These are phyloP conservation scores for Mimosa bimucronata DNA, from an alignment of 306 rosid genomes.

Conservation along the genomic window DNA sequence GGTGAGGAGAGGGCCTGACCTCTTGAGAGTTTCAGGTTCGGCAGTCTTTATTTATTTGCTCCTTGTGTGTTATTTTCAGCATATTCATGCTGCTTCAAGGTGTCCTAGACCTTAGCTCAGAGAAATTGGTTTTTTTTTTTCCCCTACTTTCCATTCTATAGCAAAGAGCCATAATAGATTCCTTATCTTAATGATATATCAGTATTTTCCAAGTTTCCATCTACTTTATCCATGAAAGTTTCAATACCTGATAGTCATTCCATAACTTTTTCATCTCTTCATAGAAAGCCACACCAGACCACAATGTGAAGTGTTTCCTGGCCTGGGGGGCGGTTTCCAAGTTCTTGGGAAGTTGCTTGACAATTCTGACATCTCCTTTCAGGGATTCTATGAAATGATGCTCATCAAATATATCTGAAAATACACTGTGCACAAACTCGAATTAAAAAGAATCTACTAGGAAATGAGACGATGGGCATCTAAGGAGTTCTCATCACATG, in stretches of 20 bases:
- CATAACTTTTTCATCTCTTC: slow-evolving; percentile 75
- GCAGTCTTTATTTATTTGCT: not conserved
- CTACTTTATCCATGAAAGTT: slow-evolving; percentile 26
- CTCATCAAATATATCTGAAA: slow-evolving; percentile 90
- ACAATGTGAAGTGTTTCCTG: slow-evolving; percentile 89
- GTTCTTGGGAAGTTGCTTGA: slow-evolving; percentile 72
- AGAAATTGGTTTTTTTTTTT: not conserved
- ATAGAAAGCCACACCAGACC: slow-evolving; percentile 80
- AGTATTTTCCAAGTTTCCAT: not conserved
- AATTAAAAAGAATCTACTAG: slow-evolving; percentile 35
- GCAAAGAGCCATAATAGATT: not conserved
- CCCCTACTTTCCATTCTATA: not conserved
- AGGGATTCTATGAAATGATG: slow-evolving; percentile 77
- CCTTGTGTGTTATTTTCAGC: not conserved
- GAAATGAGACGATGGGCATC: slow-evolving; percentile 16
- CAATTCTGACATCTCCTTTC: slow-evolving; percentile 65
- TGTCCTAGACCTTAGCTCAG: not conserved
- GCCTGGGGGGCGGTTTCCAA: slow-evolving; percentile 75
- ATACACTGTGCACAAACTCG: slow-evolving; percentile 57
- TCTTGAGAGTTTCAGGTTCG: not conserved
- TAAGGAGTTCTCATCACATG: slow-evolving; percentile 19
- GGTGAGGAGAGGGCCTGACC: not conserved
- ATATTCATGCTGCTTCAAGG: slow-evolving; percentile 54
- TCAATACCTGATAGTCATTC: slow-evolving; percentile 80
- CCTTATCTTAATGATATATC: not conserved